Conservation (phyloP, 345 rosid species). For the Fremontodendron californicum region DNA sequence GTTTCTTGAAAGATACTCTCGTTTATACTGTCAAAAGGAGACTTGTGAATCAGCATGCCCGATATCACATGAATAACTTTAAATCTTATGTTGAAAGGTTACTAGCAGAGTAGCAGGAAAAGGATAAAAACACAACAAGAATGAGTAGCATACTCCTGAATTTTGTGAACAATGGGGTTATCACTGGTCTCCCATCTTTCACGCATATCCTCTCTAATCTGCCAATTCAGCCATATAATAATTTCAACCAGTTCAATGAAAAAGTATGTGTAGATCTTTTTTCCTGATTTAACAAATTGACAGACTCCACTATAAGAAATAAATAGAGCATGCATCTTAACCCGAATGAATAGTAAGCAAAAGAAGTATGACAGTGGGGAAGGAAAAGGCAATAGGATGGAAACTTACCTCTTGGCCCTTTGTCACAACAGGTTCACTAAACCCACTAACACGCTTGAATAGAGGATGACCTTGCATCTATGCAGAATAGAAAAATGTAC, state of each 20-base stretch:
- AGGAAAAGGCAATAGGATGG: background rate
- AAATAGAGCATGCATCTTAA: background rate
- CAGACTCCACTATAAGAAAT: background rate
- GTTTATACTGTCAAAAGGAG: constrained; percentile 58
- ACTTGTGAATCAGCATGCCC: constrained; percentile 7
- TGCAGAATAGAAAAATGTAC: constrained; percentile 2
- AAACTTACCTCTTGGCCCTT: constrained; percentile 83
- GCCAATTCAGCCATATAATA: constrained; percentile 24
- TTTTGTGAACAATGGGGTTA: constrained; percentile 85
- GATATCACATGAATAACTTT: background rate
- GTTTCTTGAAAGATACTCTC: constrained; percentile 84
- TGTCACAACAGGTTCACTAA: constrained; percentile 82
- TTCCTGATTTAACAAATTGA: background rate
- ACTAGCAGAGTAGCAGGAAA: background rate
- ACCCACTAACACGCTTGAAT: constrained; percentile 60
- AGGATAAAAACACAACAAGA: background rate
- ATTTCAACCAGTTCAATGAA: background rate
- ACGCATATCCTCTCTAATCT: constrained; percentile 88
- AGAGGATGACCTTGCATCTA: constrained; percentile 75
- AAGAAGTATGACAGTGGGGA: background rate
- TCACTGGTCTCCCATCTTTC: constrained; percentile 99
- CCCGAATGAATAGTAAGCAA: background rate
- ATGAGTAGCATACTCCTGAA: constrained; percentile 72
- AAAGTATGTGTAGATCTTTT: background rate
- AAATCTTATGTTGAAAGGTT: background rate